A percentile compares a stretch with the other conserved stretches of the same genome.
Evolutionary conservation across 2,329 filamentous ascomycete genomes (phyloP).

Genomic region (Passalora sequoiae): DNA sequence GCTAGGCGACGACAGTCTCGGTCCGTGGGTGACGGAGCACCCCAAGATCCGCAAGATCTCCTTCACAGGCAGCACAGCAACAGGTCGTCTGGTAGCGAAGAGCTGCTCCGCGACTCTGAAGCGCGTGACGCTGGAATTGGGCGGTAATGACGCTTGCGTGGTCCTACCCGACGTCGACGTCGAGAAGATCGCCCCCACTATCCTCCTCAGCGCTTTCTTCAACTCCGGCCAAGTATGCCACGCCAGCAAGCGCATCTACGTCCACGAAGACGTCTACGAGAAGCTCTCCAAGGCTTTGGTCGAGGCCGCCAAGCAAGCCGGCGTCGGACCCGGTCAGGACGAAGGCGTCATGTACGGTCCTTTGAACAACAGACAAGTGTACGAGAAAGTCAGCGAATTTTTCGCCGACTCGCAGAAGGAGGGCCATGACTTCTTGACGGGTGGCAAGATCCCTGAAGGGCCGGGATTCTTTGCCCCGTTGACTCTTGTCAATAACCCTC

Average conservation of each 20-base stretch:
- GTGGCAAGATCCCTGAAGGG: conserved; percentile 35
- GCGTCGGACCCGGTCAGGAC: conserved; percentile 68
- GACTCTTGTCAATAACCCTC: conserved; percentile 44
- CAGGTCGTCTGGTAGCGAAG: conserved; percentile 38
- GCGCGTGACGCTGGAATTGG: conserved; percentile 46
- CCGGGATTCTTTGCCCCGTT: conserved; percentile 37
- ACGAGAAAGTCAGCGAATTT: conserved; percentile 43
- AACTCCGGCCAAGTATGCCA: conserved; percentile 55
- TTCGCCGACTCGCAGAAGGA: conserved; percentile 34
- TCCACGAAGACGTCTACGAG: conserved; percentile 53
- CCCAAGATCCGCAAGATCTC: conserved; percentile 50
- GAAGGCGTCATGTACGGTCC: conserved; percentile 31
- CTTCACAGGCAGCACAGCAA: conserved; percentile 42
- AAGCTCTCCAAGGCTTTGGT: conserved; percentile 71
- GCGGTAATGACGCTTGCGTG: conserved; percentile 44
- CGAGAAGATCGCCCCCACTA: conserved; percentile 48
- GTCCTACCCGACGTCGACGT: conserved; percentile 45
- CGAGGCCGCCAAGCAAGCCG: conserved; percentile 70
- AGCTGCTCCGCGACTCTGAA: conserved; percentile 40
- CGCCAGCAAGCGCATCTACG: conserved; percentile 50
- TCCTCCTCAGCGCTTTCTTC: conserved; percentile 53
- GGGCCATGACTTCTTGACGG: conserved; percentile 45
- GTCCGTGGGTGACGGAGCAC: conserved; percentile 27
- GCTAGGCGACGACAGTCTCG: conserved; percentile 36
- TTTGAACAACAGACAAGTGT: conserved; percentile 53